Evolutionary conservation across 148 eudicot genomes (phyloP), one percentile per base, ranked within the genome.

Genomic region (Cornus suecica): DNA sequence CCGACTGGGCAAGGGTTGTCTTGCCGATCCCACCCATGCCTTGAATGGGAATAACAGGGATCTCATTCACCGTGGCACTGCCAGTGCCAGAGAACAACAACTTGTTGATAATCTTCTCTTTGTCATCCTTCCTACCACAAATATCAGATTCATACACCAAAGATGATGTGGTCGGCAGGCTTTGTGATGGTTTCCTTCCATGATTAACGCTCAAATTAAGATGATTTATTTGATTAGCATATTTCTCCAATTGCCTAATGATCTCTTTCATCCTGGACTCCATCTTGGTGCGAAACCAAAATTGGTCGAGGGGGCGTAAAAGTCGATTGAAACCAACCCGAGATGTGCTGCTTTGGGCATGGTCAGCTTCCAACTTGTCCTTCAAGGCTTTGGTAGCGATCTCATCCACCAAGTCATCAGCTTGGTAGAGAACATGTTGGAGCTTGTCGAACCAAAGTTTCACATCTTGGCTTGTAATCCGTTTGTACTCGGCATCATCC

Each of bases 11-110:
- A 4, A 37, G 42, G 42, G 42, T 37, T 37, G 42, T 37, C 42
- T 82, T 82, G 3, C 84, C 84, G 15, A 78, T 14, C 6, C 84
- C 84, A n/a, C 64, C 37, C 34, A 70, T 48, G 22, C 84, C 84
- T 5, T 66, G 64, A 20, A 78, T 75, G 23, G 79, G 45, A 8
- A 78, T 20, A 13, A 77, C 65, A 24, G 2, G 5, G 22, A 45
- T 20, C 22, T 11, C 24, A n/a, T 26, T 14, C 2, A 27, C 52
- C 15, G 3, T 58, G 24, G 6, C 25, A 11, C 54, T 72, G 37
- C 7, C 45, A 0, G 20, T n/a, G n/a, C n/a, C 45, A 0, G 20
- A 23, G 37, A 54, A 24, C 31, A n/a, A n/a, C n/a, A 68, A 68
- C 27, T 68, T 1, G 9, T 71, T 13, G n/a, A 48, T 16, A 27